Conservation (phyloP, 2,329 filamentous ascomycete genomes). For the Pestalotiopsis sp. region DNA sequence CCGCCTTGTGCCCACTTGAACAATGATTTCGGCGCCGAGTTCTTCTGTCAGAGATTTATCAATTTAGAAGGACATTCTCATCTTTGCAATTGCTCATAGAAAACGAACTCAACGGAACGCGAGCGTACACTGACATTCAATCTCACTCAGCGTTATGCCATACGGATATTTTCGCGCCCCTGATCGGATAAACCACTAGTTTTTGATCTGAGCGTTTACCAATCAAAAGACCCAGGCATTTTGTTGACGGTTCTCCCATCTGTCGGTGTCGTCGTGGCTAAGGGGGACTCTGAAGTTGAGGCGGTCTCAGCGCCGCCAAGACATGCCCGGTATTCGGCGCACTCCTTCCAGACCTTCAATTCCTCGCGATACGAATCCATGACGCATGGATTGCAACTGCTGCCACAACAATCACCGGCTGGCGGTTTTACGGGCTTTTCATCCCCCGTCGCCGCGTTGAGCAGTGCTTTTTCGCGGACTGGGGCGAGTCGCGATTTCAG, state of each 20-base stretch:
- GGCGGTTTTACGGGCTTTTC: conserved; percentile 8
- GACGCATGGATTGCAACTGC: conserved; percentile 14
- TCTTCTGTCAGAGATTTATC: neutral
- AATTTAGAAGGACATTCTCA: neutral
- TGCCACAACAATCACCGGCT: conserved; percentile 11
- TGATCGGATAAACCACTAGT: neutral
- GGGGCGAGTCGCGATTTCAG: conserved; percentile 12
- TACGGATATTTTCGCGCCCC: neutral
- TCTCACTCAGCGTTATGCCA: neutral
- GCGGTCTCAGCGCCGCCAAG: neutral
- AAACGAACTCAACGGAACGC: neutral
- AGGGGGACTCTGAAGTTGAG: neutral
- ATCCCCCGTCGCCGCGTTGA: neutral
- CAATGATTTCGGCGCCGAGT: neutral
- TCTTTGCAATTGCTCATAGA: neutral
- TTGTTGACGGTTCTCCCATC: neutral
- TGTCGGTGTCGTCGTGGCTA: neutral
- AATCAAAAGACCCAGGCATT: conserved; percentile 8
- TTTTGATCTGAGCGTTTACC: neutral
- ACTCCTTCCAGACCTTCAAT: conserved; percentile 12
- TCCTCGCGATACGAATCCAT: conserved; percentile 13
- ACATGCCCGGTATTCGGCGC: conserved; percentile 5
- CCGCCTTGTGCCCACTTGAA: neutral
- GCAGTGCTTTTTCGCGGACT: conserved; percentile 7
- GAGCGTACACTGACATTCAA: neutral